A percentile compares a stretch with the other conserved stretches of the same genome.
Conservation (phyloP, 805 yeast genomes). For the Cyberlindnera japonica region DNA sequence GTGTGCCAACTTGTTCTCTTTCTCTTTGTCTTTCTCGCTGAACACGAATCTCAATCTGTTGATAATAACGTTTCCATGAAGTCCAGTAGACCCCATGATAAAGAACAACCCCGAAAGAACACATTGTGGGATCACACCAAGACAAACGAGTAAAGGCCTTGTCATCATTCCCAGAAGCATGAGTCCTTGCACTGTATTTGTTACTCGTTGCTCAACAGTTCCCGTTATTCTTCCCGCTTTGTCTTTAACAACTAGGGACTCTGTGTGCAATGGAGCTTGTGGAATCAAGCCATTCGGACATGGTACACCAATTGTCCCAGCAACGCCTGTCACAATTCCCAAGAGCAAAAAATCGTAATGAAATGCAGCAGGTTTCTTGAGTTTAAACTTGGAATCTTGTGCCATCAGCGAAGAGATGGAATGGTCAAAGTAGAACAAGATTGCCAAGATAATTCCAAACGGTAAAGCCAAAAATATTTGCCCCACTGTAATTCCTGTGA, state of each 20-base stretch:
- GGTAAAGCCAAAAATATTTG: conserved; percentile 89
- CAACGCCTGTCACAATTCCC: conserved; percentile 81
- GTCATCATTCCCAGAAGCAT: conserved; percentile 85
- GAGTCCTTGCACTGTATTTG: conserved; percentile 82
- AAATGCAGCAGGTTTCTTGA: conserved; percentile 82
- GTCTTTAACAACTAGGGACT: conserved; percentile 56
- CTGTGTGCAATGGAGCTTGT: conserved; percentile 93
- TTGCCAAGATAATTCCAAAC: conserved; percentile 81
- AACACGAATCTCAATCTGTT: conserved; percentile 58
- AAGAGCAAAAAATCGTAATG: conserved; percentile 88
- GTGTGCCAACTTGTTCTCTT: conserved; percentile 16
- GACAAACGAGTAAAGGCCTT: conserved; percentile 75
- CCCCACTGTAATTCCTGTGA: conserved; percentile 46
- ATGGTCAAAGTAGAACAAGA: conserved; percentile 90
- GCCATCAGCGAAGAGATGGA: conserved; percentile 93
- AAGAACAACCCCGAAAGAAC: conserved; percentile 90
- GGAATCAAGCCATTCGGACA: conserved; percentile 97
- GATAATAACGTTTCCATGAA: conserved; percentile 63
- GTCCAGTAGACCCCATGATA: conserved; percentile 85
- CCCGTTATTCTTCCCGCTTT: conserved; percentile 19
- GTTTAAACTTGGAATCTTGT: conserved; percentile 75
- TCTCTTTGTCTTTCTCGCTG: conserved; percentile 7
- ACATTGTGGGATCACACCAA: conserved; percentile 87
- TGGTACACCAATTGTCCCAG: conserved; percentile 88
- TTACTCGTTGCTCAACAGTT: conserved; percentile 86